Conservation (phyloP, 2,329 filamentous ascomycete genomes). For the Sordariomycetes sp. region DNA sequence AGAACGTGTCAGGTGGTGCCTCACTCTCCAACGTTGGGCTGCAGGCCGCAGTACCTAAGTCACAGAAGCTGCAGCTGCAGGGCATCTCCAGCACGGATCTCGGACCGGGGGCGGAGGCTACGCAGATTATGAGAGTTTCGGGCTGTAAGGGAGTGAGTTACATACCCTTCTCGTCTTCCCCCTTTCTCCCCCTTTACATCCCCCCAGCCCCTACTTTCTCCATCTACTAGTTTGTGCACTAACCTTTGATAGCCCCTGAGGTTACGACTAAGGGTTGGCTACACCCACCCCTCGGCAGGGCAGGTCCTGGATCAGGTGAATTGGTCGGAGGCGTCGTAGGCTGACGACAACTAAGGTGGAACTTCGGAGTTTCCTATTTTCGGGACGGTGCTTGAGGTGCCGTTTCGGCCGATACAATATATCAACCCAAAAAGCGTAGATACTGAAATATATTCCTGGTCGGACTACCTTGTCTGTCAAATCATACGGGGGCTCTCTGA, state of each 20-base stretch:
- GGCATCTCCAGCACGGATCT: conserved; percentile 76
- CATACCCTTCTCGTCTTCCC: not conserved
- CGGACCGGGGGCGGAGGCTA: conserved; percentile 66
- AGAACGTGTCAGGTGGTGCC: conserved; percentile 55
- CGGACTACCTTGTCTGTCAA: not conserved
- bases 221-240: not conserved
- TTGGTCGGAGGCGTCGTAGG: conserved; percentile 67
- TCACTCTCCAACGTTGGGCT: conserved; percentile 64
- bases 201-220: not conserved
- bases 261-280: conserved; percentile 74
- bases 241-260: conserved; percentile 53
- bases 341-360: not conserved
- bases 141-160: conserved; percentile 77
- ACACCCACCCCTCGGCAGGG: conserved; percentile 54
- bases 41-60: conserved; percentile 92
- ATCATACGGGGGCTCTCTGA: not conserved
- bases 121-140: conserved; percentile 79
- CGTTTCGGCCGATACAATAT: not conserved
- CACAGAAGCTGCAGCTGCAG: conserved; percentile 84
- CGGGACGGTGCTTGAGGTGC: not conserved
- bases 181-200: not conserved
- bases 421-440: not conserved
- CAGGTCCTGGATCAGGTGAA: conserved; percentile 86
- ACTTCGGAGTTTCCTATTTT: not conserved
- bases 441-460: not conserved